Evolutionary conservation across 345 rosid species (phyloP).

Genomic region (Pugionium cornutum): DNA sequence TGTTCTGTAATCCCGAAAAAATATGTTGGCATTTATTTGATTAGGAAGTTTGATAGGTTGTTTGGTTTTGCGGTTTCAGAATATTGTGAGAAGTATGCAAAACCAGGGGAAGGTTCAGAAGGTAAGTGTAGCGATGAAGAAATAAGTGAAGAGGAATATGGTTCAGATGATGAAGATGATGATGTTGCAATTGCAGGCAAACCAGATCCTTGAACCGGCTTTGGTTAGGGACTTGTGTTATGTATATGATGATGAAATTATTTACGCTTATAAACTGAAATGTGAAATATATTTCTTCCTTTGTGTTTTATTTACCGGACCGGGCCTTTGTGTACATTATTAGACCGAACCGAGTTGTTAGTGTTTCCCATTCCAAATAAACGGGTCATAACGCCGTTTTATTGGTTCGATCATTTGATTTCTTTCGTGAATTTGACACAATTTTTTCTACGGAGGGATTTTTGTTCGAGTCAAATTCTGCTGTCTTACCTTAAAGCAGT

Average conservation of each 20-base stretch:
- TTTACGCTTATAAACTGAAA: slow-evolving; percentile 29
- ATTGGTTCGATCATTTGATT: not conserved
- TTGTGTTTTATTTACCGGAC: slow-evolving; percentile 21
- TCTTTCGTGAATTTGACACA: too few species aligned
- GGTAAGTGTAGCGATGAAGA: slow-evolving; percentile 88
- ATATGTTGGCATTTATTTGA: too few species aligned
- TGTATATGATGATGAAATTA: slow-evolving; percentile 36
- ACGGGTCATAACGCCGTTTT: not conserved
- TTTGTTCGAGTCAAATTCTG: too few species aligned
- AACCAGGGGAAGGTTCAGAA: slow-evolving; percentile 66
- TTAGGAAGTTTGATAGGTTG: not conserved
- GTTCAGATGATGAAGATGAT: slow-evolving; percentile 59
- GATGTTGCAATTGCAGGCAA: slow-evolving; percentile 67
- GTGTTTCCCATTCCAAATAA: slow-evolving; percentile 27
- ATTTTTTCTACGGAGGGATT: too few species aligned
- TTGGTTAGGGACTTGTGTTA: slow-evolving; percentile 20
- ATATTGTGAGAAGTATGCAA: slow-evolving; percentile 85
- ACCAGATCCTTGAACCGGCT: slow-evolving; percentile 59
- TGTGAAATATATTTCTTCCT: slow-evolving; percentile 31
- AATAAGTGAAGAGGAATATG: slow-evolving; percentile 77
- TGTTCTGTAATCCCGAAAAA: too few species aligned
- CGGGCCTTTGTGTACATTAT: slow-evolving; percentile 41
- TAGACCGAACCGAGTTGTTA: slow-evolving; percentile 36
- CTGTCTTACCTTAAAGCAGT: too few species aligned
- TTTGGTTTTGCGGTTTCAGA: slow-evolving; percentile 44